A percentile compares a stretch with the other conserved stretches of the same genome.
These are phyloP conservation scores for Nannizziopsis arthrosporioides DNA, from an alignment of 2,329 filamentous ascomycete genomes.

Conservation along the genomic window DNA sequence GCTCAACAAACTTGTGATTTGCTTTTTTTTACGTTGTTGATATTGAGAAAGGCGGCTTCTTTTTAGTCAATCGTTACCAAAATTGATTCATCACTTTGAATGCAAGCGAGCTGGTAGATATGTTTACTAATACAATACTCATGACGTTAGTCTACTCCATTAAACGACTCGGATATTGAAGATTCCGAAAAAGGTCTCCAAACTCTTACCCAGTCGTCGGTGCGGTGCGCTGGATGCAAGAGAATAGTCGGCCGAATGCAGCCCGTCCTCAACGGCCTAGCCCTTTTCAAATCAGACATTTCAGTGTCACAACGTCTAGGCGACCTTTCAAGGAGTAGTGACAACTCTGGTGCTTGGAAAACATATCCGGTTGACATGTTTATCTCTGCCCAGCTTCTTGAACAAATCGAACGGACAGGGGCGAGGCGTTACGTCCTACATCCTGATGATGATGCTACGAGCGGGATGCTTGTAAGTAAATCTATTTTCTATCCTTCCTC, in stretches of 20 bases:
- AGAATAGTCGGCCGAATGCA: conserved; percentile 31
- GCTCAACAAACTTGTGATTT: too few species aligned
- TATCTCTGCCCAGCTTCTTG: conserved; percentile 45
- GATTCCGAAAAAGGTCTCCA: neutral
- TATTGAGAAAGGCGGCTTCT: too few species aligned
- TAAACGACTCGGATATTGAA: neutral
- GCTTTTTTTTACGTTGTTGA: neutral
- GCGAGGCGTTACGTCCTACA: conserved; percentile 45
- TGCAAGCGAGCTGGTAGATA: neutral
- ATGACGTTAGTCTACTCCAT: neutral
- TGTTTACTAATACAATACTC: neutral
- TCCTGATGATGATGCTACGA: conserved; percentile 18
- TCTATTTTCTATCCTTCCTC: neutral
- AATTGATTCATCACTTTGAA: too few species aligned
- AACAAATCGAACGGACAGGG: conserved; percentile 45
- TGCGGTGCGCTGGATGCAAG: conserved; percentile 25
- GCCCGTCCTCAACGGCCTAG: conserved; percentile 20
- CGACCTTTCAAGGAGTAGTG: conserved; percentile 12
- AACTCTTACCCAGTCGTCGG: conserved; percentile 9
- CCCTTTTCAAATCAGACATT: conserved; percentile 41
- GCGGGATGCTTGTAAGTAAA: conserved; percentile 29
- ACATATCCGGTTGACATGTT: conserved; percentile 28
- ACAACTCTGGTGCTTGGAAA: conserved; percentile 24
- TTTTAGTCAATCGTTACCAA: too few species aligned
- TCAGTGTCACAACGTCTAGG: conserved; percentile 17